These are phyloP conservation scores for Gillenia trifoliata DNA, from an alignment of 306 rosid genomes.

Conservation along the genomic window DNA sequence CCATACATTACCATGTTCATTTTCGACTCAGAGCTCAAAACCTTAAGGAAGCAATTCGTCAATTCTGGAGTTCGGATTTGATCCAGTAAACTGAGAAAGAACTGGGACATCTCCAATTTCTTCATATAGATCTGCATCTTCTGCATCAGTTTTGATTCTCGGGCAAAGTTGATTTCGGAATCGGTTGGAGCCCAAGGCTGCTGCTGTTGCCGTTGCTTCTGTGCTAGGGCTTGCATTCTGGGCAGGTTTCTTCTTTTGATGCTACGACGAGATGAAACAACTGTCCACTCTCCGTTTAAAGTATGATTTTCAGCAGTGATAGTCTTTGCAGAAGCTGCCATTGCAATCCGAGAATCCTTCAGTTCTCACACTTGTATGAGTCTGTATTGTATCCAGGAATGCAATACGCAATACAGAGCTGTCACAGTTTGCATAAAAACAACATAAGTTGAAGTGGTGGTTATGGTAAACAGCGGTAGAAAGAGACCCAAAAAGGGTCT, in stretches of 20 bases:
- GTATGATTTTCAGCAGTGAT: slow-evolving; percentile 13
- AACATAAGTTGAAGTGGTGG: no score
- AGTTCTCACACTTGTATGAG: not conserved
- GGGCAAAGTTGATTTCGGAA: slow-evolving; percentile 31
- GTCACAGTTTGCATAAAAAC: not conserved
- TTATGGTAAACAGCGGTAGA: no score
- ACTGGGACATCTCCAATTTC: slow-evolving; percentile 48
- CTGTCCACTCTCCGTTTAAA: slow-evolving; percentile 57
- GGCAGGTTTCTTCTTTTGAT: slow-evolving; percentile 33
- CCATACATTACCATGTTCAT: slow-evolving; percentile 82
- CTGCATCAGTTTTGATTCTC: slow-evolving; percentile 49
- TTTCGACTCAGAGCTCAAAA: slow-evolving; percentile 40
- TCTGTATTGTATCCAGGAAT: not conserved
- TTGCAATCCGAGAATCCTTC: slow-evolving; percentile 13
- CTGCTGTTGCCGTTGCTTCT: slow-evolving; percentile 24
- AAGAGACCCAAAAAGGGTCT: no score
- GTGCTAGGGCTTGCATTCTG: slow-evolving; percentile 6
- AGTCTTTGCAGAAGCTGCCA: slow-evolving; percentile 60
- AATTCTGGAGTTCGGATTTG: slow-evolving; percentile 43
- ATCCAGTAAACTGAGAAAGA: slow-evolving; percentile 43
- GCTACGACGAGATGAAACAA: slow-evolving; percentile 64
- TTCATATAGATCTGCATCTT: slow-evolving; percentile 44
- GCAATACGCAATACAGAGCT: not conserved
- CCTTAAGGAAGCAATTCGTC: slow-evolving; percentile 30
- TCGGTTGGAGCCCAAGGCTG: slow-evolving; percentile 51